Base-by-base conservation (phyloP, 495 filamentous ascomycete genomes). In the Lophium mytilinum region DNA sequence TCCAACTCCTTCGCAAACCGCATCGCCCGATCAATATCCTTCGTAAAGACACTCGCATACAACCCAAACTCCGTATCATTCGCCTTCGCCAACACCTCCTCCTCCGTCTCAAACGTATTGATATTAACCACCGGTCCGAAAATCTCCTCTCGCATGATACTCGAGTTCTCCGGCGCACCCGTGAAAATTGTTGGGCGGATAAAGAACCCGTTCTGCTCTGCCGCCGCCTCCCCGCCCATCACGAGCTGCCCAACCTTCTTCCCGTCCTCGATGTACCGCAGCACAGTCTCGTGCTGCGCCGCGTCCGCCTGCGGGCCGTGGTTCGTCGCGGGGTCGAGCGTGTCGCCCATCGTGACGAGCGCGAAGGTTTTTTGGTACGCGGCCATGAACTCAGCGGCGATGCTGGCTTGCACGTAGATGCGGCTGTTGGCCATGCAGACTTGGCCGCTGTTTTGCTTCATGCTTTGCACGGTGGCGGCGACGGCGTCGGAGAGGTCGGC, bases 71-170 rank as follows among this genome's bases (percentile, higher is more conserved):
- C 62, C 15, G 69, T 72, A 42, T 73, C 69, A 52, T 78, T 78
- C 1, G 75, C 72, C 36, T 68, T 58, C 0, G 55, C 54, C 10
- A 78, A 60, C 0, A 70, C 75, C 49, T 78, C 66, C 4, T 70
- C 68, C 46, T 76, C 76, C 1, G 63, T 67, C 14, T 71, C 64
- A 53, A 78, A 75, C 0, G 56, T 47, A 40, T 71, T 67, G 35
- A 80, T 67, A 5, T 67, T 61, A 17, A 76, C 68, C 0, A 80
- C 73, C 4, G 77, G 77, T 0, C 77, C 78, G 52, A 80, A 80
- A 15, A 74, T 67, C 56, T 80, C 78, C 43, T 76, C 70, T 14
- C 62, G 68, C 63, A 72, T 73, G 6, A 77, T 66, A 3, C 55
- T 43, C 10, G 71, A 68, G 37, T 73, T 56, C 39, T 75, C 72